phyloP scores from a whole-genome alignment of 1,139 yeast species.

The Suhomyces anneliseae region DNA sequence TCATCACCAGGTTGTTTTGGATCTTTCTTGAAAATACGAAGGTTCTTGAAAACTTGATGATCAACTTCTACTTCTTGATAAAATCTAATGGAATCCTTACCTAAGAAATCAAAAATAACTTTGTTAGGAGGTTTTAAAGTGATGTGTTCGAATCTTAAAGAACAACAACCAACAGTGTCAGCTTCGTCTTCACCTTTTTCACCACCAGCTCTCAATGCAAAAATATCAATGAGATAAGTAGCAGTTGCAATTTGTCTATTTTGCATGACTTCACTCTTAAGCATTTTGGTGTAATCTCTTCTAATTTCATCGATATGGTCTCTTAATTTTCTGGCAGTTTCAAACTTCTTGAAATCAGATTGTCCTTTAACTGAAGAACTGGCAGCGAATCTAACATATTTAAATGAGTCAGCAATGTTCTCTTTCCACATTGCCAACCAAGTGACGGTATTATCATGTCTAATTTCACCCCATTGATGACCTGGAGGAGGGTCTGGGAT shows the following conservation, averaged over 20 bases:
- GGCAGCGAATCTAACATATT: slow-evolving; percentile 90
- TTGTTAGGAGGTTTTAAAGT: slow-evolving; percentile 82
- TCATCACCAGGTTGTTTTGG: slow-evolving; percentile 93
- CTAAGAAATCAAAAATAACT: slow-evolving; percentile 90
- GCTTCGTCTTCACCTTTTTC: slow-evolving; percentile 98
- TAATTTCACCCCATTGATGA: slow-evolving; percentile 86
- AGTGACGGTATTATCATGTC: slow-evolving; percentile 85
- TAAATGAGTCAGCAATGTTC: slow-evolving; percentile 77
- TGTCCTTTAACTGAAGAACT: slow-evolving; percentile 89
- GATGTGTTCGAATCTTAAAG: slow-evolving; percentile 85
- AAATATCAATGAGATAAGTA: slow-evolving; percentile 87
- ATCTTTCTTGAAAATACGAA: slow-evolving; percentile 78
- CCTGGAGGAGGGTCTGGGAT: slow-evolving; percentile 87
- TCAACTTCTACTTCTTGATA: slow-evolving; percentile 93
- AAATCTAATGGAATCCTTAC: slow-evolving; percentile 92
- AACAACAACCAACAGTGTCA: slow-evolving; percentile 97
- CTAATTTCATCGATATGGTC: slow-evolving; percentile 72
- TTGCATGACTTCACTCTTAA: slow-evolving; percentile 76
- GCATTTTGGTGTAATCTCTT: slow-evolving; percentile 65
- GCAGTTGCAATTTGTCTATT: slow-evolving; percentile 95
- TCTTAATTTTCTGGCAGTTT: slow-evolving; percentile 84
- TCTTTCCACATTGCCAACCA: slow-evolving; percentile 99
- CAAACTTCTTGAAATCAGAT: slow-evolving; percentile 88
- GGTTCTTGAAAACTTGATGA: slow-evolving; percentile 82
- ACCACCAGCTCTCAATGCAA: slow-evolving; percentile 97